Evolutionary conservation across 768 basidiomycete species (phyloP), one percentile per base, ranked within the genome.

Genomic region (Tephrocybe rancida): DNA sequence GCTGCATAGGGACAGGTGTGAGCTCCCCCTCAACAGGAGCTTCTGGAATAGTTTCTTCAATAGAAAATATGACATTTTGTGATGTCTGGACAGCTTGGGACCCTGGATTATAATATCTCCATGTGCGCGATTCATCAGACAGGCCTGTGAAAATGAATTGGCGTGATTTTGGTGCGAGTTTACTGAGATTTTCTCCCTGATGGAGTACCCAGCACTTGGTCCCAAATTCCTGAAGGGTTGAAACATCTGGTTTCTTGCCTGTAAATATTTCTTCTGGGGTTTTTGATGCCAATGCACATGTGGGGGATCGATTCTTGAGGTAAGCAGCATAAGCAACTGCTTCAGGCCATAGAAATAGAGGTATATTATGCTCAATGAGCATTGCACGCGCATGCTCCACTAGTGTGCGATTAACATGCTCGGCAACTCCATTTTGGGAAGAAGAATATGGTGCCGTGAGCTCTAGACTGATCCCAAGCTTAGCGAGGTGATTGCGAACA

Each of bases 71-170:
- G 10, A 56, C 39, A 42, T 47, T 56, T 13, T n/a, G 29, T 24
- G 44, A 56, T 21, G 45, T 56, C 1, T 19, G 44, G 25, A 56
- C 29, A 10, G 41, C 41, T 3, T 32, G 38, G 5, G 49, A 26
- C 5, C 24, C 38, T 27, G 42, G 35, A 19, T 55, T 50, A 43
- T 39, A 55, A 26, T 55, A 55, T 0, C 18, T 24, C 54, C 54
- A 55, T 5, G 54, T 48, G 2, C 18, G 27, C 6, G 44, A 45
- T 55, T 55, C 48, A 21, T 55, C 39, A 7, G 44, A 51, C 5
- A 56, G 16, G 7, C 55, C 30, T 5, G 35, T 22, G 14, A 51
- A 56, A 16, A 46, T 46, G 11, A 56, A 39, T 51, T 42, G 22
- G 2, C 35, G n/a, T 2, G 39, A 56, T 37, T 56, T 56, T 0